Evolutionary conservation across 1,139 yeast species (phyloP).

Genomic region (Pneumocystis canis): DNA sequence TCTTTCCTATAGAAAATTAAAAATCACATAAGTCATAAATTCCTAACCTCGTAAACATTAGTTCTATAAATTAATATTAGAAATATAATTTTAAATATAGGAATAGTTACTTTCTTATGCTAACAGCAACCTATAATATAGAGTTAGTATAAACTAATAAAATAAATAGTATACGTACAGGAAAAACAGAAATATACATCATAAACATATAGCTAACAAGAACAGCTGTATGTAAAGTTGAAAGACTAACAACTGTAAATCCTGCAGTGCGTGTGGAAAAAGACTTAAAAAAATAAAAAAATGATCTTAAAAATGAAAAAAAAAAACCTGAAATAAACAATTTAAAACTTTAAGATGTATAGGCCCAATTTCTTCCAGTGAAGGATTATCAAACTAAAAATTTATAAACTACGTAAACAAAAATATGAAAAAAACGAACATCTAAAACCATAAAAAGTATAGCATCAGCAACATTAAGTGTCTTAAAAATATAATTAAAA

Average conservation of each 20-base stretch:
- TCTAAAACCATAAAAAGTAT: conserved; percentile 67
- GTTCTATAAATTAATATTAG: conserved; percentile 63
- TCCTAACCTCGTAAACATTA: conserved; percentile 75
- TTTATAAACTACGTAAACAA: background rate
- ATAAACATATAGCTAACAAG: conserved; percentile 85
- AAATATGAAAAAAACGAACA: conserved; percentile 30
- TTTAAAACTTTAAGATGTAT: conserved; percentile 38
- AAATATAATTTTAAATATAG: background rate
- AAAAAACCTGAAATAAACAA: background rate
- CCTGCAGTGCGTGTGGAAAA: conserved; percentile 91
- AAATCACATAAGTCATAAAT: background rate
- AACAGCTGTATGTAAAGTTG: conserved; percentile 68
- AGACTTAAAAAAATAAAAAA: conserved; percentile 50
- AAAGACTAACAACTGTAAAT: conserved; percentile 52
- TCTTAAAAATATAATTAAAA: background rate
- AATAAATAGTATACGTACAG: conserved; percentile 57
- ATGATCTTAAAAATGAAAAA: background rate
- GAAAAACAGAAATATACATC: conserved; percentile 96
- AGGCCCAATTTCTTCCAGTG: conserved; percentile 46
- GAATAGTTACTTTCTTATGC: conserved; percentile 1
- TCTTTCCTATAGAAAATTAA: conserved; percentile 27
- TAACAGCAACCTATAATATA: background rate
- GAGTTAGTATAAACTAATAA: background rate
- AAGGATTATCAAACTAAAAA: conserved; percentile 14
- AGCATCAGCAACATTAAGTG: conserved; percentile 59